Conservation (phyloP, 192 early-diverging fungal genomes). For the Chytriomyces confervae region DNA sequence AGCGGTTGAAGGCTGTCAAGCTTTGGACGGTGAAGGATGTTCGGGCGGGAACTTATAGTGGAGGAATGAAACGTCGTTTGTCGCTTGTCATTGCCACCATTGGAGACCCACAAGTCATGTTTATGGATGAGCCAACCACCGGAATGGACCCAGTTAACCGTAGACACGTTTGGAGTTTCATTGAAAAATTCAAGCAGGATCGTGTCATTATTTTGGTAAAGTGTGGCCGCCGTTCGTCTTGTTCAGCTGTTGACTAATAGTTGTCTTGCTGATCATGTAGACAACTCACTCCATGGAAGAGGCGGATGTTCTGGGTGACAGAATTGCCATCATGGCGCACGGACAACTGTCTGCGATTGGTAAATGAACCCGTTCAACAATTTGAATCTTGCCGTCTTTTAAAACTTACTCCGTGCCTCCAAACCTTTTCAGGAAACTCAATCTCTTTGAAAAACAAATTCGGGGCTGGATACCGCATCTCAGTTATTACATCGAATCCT, state of each 20-base stretch:
- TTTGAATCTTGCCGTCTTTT: not conserved
- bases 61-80: slow-evolving; percentile 75
- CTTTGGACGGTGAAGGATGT: slow-evolving; percentile 70
- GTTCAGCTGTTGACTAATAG: not conserved
- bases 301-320: slow-evolving; percentile 62
- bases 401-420: not conserved
- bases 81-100: slow-evolving; percentile 76
- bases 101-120: slow-evolving; percentile 71
- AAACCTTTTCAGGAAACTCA: slow-evolving; percentile 54
- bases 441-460: slow-evolving; percentile 78
- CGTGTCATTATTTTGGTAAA: slow-evolving; percentile 66
- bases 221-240: not conserved
- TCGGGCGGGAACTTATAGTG: slow-evolving; percentile 71
- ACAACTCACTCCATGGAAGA: slow-evolving; percentile 71
- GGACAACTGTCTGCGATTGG: slow-evolving; percentile 67
- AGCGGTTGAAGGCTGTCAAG: slow-evolving; percentile 71
- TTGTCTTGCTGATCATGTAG: not conserved
- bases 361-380: not conserved
- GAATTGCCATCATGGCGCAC: slow-evolving; percentile 78
- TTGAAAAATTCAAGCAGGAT: slow-evolving; percentile 77
- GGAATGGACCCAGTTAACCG: slow-evolving; percentile 86
- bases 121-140: slow-evolving; percentile 72
- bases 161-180: slow-evolving; percentile 77
- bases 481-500: slow-evolving; percentile 58
- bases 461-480: slow-evolving; percentile 74